Base-by-base conservation (phyloP, 1,284 basidiomycete species). In the Marasmius oreades region DNA sequence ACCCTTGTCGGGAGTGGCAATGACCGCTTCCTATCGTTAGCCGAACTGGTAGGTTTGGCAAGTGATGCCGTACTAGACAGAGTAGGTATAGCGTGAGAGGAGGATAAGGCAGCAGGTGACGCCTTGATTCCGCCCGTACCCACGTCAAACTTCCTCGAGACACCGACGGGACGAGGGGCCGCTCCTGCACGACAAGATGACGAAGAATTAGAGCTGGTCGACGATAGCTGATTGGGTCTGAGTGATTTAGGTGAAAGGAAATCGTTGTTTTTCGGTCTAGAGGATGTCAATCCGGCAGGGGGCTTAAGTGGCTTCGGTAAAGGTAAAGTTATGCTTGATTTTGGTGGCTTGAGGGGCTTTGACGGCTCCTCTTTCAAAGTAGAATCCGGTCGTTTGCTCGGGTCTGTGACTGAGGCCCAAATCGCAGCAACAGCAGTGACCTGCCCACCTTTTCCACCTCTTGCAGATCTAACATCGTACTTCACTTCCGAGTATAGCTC, bases 391-490 rank as follows among this genome's bases (percentile, higher is more conserved):
- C 20, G 39, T n/a, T 42, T 42, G 16, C 39, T 42, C 20, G 39
- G 39, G 2, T 60, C 28, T 36, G 67, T 70, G 23, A 76, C 78
- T 28, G 80, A 71, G 2, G 86, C 81, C 89, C 90, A 93, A 23
- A 93, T 72, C 4, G 85, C 79, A 0, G 87, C 82, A 1, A 90
- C 88, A 5, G 88, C 77, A 1, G 88, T 77, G 14, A 93, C 91
- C 52, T 81, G 79, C 10, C 90, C 91, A 0, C 90, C 90, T 52
- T 79, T 74, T 1, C 91, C 91, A 2, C 91, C 90, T 23, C 90
- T 80, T 10, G 89, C 90, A 39, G 88, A 90, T 5, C 85, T 82
- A 20, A 88, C 69, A 63, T 92, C 84, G 66, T 92, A 91, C 61
- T 84, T 86, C 23, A 75, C 75, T 55, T 82, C 81, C 0, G 78